Base-by-base conservation (phyloP, 345 rosid species). In the Angophora floribunda region DNA sequence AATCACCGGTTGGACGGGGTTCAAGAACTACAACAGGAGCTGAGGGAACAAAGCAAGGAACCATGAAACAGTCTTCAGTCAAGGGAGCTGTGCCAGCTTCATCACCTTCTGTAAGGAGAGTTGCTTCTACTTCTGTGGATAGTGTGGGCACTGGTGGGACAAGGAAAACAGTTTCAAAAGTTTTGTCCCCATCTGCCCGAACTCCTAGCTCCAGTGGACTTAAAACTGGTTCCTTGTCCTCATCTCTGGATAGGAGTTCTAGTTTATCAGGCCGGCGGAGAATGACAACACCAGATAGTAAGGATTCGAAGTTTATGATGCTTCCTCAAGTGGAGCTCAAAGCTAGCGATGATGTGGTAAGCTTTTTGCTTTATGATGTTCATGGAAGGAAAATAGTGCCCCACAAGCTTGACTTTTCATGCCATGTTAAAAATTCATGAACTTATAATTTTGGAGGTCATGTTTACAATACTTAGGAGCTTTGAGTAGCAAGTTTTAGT, bases 311-410 rank as follows among this genome's bases (percentile, higher is more conserved):
- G 85, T 95, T 97, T 84, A 94, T 97, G 90, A 95, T 94, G 92
- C 98, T 97, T 90, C 99, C 99, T 24, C 98, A 95, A 86, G 98
- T 97, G 93, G 99, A 97, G 91, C 91, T 92, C 70, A 97, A 96
- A 93, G 99, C 97, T 88, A 93, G 98, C 82, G 98, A 97, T 93
- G 97, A 96, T 91, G 92, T 96, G 99, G 99, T 97, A 91, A 94
- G 96, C 87, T 85, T 84, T 80, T 49, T 86, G 14, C 51, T 86
- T 44, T n/a, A 51, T 67, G 87, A 59, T 19, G 55, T 53, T 57
- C 61, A 84, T 79, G 13, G 51, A 85, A 78, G 61, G 44, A 75
- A 22, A 47, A 17, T 88, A 63, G 61, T 89, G 6, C 44, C 57
- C 19, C 51, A 59, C 12, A 26, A 36, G 7, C 51, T 26, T 51